Evolutionary conservation across 805 yeast genomes (phyloP).

Genomic region (Alloascoidea africana): DNA sequence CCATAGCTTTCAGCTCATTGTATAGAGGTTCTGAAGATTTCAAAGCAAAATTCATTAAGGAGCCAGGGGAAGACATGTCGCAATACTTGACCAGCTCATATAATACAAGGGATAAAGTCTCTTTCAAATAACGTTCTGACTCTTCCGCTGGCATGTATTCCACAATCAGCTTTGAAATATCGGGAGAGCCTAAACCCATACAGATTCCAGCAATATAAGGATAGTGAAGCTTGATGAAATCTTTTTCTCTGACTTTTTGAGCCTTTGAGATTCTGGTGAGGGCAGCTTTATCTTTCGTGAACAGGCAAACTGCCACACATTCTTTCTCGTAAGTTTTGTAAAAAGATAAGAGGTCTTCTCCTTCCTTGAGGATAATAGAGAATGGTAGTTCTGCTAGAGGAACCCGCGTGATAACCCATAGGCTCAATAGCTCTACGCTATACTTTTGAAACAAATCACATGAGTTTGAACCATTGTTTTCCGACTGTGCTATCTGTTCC

Average conservation of each 20-base stretch:
- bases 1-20: background rate
- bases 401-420: background rate
- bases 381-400: background rate
- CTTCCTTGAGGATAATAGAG: background rate
- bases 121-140: constrained; percentile 1
- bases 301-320: background rate
- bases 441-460: background rate
- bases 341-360: background rate
- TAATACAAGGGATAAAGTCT: background rate
- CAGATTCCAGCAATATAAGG: no score
- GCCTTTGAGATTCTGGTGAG: no score
- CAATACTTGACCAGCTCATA: background rate
- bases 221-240: no score
- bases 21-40: background rate
- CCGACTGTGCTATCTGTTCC: background rate
- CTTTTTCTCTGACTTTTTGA: no score
- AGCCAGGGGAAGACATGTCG: background rate
- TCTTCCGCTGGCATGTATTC: no score
- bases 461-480: background rate
- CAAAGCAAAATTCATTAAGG: background rate
- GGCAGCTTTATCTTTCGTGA: no score
- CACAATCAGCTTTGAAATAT: no score
- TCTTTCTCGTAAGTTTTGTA: background rate
- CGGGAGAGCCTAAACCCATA: no score
- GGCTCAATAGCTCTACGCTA: background rate